Evolutionary conservation across 257 asterid species (phyloP), one percentile per base, ranked within the genome.

Genomic region (Solanum etuberosum): DNA sequence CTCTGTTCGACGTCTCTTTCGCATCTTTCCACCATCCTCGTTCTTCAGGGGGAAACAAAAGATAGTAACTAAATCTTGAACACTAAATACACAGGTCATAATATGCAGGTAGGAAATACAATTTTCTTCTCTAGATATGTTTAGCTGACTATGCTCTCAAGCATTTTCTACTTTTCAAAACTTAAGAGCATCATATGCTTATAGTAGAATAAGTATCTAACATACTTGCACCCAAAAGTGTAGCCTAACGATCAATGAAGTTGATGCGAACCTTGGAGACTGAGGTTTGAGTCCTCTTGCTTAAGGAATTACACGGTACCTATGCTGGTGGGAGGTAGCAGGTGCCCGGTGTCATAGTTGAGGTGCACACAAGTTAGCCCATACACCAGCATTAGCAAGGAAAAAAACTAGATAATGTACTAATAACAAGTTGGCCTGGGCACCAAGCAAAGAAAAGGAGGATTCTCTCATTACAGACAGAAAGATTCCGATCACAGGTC

Each of bases 21-120:
- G 91, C 46, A 88, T 95, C 96, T 86, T 92, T 91, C 96, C 95
- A 89, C 93, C 94, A 92, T 88, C 97, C 98, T 86, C 91, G 96
- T 83, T 92, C 98, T 95, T 91, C 87, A 88, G 65, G 65, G 43
- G 38, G 83, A 92, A 86, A 73, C 89, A 29, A 87, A 18, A 32
- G 68, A 29, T 3, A 16, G 42, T 9, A 46, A 81, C 12, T 16
- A 48, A 4, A n/a, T 73, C 81, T 73, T 73, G 10, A 73, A 35
- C 31, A 73, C 31, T 10, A 35, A 35, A 21, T 4, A 37, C 51
- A 37, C 48, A 35, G 82, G 31, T 73, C 51, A 35, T 35, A 73
- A 21, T 73, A 73, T 73, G 42, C 68, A 29, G 20, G 40, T 16
- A 18, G 85, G 68, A 81, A 43, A 43, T 20, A 46, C 7, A 5